A percentile compares a stretch with the other conserved stretches of the same genome.
Evolutionary conservation across 1,139 yeast genomes (phyloP).

Genomic region (Nematodospora anomalae): DNA sequence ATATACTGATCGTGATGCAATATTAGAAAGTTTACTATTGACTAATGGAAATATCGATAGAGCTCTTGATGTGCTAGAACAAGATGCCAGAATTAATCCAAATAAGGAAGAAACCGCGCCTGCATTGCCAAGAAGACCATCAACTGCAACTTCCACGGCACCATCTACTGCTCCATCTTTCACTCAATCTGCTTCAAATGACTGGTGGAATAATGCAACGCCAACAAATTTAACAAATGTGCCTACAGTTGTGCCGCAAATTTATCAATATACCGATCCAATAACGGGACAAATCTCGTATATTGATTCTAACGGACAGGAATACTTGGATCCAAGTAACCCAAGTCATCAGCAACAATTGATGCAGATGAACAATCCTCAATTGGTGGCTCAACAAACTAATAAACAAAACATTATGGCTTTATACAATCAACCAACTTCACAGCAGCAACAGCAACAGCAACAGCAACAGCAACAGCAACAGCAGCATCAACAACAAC

Average conservation of each 20-base stretch:
- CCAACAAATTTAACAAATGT: conserved; percentile 1
- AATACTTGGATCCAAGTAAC: conserved; percentile 55
- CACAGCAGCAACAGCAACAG: conserved; percentile 21
- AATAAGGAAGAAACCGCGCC: conserved; percentile 39
- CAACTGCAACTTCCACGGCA: conserved; percentile 10
- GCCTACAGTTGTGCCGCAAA: conserved; percentile 28
- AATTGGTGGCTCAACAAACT: conserved; percentile 44
- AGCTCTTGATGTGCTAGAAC: conserved; percentile 50
- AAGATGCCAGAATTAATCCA: conserved; percentile 40
- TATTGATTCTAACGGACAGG: conserved; percentile 59
- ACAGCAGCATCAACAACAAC: conserved; percentile 22
- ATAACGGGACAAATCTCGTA: conserved; percentile 59
- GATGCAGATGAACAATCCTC: conserved; percentile 45
- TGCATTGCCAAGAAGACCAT: conserved; percentile 49
- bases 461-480: conserved; percentile 20
- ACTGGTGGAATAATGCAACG: conserved; percentile 27
- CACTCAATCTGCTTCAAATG: conserved; percentile 19
- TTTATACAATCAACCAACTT: conserved; percentile 41
- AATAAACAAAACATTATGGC: conserved; percentile 43
- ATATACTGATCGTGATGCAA: conserved; percentile 45
- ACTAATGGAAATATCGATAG: conserved; percentile 48
- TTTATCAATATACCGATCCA: conserved; percentile 65
- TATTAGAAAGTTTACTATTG: conserved; percentile 50
- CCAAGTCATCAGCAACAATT: conserved; percentile 54
- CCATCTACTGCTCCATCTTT: conserved; percentile 13